Evolutionary conservation across 768 basidiomycete species (phyloP), one percentile per base, ranked within the genome.

Genomic region (Rickenella mellea): DNA sequence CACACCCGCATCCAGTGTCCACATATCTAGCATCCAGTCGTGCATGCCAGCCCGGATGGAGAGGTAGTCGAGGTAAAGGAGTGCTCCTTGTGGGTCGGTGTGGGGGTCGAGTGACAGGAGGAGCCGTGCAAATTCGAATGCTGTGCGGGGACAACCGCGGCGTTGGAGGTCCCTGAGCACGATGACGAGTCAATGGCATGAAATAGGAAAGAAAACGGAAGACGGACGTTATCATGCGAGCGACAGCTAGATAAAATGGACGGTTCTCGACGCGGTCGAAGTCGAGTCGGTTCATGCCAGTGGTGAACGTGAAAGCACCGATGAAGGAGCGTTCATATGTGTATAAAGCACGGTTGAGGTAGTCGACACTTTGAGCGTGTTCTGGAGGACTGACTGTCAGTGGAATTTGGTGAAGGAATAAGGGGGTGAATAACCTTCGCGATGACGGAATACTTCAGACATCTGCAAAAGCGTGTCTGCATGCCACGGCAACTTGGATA

Each of bases 211-310:
- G 3, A 36, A 22, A 10, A 3, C 9, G 33, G 27, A 15, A 37
- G 26, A 45, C 83, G 48, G 59, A 91, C 84, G 78, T 74, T 2
- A 92, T 72, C 53, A 88, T 82, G 43, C 91, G 72, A 51, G 91
- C 87, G 1, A 96, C 47, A 1, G 87, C 91, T 6, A 94, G 74
- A 65, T 84, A 97, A 61, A 99, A 87, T 0, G 90, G 87, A 29
- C 94, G 70, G 51, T 94, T 97, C 61, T 97, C 93, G 9, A 96
- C 85, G 10, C 64, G 71, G 48, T 88, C 80, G 56, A 97, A 99
- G 54, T 94, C 90, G 2, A 99, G 73, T 9, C 93, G 74, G 46
- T 84, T 85, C 2, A 71, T 62, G 6, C 93, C 94, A 27, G 64
- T 77, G 1, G 88, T 80, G 60, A 96, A 81, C 50, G 74, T 88